Evolutionary conservation across 2,329 filamentous ascomycete species (phyloP).

Genomic region (Albifimbria verrucaria): DNA sequence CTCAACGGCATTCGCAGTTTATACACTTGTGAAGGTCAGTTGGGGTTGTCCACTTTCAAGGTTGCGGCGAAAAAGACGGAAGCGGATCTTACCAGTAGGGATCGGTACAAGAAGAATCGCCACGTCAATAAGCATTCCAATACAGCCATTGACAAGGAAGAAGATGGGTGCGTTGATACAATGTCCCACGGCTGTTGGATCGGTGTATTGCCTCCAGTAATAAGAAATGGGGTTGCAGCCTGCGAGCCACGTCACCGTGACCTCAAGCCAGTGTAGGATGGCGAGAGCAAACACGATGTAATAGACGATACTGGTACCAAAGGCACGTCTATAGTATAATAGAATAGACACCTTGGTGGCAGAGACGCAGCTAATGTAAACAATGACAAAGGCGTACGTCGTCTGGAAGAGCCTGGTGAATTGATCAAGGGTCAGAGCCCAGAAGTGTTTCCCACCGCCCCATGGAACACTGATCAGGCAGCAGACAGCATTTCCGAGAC

Average conservation of each 20-base stretch:
- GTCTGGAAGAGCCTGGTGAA: constrained; percentile 1
- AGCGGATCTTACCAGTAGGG: background rate
- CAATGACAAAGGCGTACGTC: constrained; percentile 2
- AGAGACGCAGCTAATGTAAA: background rate
- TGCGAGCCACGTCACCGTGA: constrained; percentile 2
- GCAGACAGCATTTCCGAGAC: background rate
- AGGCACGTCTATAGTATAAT: background rate
- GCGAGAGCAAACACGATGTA: background rate
- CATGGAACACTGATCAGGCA: constrained; percentile 2
- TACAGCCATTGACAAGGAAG: constrained; percentile 1
- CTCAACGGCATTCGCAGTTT: constrained; percentile 1
- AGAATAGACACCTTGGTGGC: constrained; percentile 1
- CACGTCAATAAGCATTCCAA: constrained; percentile 3
- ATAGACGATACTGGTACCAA: background rate
- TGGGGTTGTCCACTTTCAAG: background rate
- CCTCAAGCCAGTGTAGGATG: background rate
- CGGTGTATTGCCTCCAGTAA: constrained; percentile 4
- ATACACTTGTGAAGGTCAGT: background rate
- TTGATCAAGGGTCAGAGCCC: background rate
- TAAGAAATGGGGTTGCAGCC: constrained; percentile 2
- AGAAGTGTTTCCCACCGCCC: constrained; percentile 3
- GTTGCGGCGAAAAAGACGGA: background rate
- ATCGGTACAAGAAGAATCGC: constrained; percentile 3
- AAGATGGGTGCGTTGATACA: constrained; percentile 2
- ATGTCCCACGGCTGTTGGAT: background rate